Conservation (phyloP, 2,329 filamentous ascomycete species). For the Ophiocordyceps robertsii region DNA sequence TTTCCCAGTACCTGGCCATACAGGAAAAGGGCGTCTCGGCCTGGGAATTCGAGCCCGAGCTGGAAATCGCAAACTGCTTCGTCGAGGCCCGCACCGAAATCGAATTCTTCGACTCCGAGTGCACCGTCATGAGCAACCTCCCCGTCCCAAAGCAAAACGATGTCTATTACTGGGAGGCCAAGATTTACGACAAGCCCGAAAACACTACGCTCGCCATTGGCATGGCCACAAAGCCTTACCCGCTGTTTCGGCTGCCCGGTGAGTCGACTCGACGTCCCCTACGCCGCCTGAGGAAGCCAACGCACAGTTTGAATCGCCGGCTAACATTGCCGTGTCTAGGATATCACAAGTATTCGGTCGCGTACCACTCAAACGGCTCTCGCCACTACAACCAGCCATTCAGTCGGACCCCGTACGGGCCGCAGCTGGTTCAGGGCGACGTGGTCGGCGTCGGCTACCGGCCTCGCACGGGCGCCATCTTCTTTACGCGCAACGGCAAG, state of each 20-base stretch:
- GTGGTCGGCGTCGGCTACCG: conserved; percentile 93
- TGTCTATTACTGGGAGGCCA: conserved; percentile 98
- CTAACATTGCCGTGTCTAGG: conserved; percentile 27
- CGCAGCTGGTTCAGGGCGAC: conserved; percentile 79
- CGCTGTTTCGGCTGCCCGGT: conserved; percentile 88
- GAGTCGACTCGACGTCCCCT: conserved; percentile 16
- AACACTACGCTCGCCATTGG: conserved; percentile 77
- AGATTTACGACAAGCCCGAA: conserved; percentile 96
- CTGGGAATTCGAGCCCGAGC: conserved; percentile 98
- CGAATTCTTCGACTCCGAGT: conserved; percentile 97
- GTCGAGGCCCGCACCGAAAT: conserved; percentile 94
- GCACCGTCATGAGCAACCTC: conserved; percentile 91
- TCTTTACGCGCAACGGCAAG: conserved; percentile 98
- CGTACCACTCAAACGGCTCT: conserved; percentile 78
- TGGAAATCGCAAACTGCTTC: conserved; percentile 98
- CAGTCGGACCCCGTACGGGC: conserved; percentile 63
- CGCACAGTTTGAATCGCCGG: background rate
- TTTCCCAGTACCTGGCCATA: conserved; percentile 95
- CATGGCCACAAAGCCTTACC: conserved; percentile 94
- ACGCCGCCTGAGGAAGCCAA: background rate
- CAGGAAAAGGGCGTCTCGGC: conserved; percentile 99
- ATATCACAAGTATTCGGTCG: conserved; percentile 83
- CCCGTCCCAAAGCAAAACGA: conserved; percentile 98
- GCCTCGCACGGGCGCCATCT: conserved; percentile 84
- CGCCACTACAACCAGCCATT: conserved; percentile 93